phyloP scores from a whole-genome alignment of 305 asterid genomes.

The Fraxinus velutina region DNA sequence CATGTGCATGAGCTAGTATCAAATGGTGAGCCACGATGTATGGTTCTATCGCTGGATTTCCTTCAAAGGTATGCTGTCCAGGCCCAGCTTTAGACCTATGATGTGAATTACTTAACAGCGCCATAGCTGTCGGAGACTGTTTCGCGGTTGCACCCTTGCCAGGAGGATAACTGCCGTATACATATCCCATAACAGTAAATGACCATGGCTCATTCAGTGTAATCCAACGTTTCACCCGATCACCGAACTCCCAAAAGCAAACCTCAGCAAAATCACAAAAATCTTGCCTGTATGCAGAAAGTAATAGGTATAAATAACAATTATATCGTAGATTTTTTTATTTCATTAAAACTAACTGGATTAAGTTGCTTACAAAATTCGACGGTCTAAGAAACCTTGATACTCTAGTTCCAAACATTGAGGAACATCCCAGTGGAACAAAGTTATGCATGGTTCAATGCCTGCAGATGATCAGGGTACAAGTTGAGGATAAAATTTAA shows the following conservation, averaged over 20 bases:
- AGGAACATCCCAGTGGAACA: constrained; percentile 48
- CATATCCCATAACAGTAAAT: constrained; percentile 39
- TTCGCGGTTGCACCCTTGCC: constrained; percentile 29
- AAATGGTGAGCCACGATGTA: constrained; percentile 46
- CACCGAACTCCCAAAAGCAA: constrained; percentile 52
- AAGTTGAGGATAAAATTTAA: not conserved
- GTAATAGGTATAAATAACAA: not conserved
- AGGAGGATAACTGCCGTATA: constrained; percentile 38
- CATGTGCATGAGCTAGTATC: constrained; percentile 46
- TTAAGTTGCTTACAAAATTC: constrained; percentile 26
- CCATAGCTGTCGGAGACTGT: not conserved
- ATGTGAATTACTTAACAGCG: not conserved
- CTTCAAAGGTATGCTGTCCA: constrained; percentile 1
- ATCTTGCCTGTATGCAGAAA: constrained; percentile 21
- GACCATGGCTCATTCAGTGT: constrained; percentile 58
- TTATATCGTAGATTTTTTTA: too few species aligned
- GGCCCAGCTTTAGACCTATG: constrained; percentile 12
- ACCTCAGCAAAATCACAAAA: constrained; percentile 42
- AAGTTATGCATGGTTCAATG: constrained; percentile 31
- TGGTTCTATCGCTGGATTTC: constrained; percentile 42
- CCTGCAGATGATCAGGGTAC: constrained; percentile 11
- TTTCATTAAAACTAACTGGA: not conserved
- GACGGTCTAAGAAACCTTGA: constrained; percentile 30
- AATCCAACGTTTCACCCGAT: constrained; percentile 50
- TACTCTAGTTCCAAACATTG: constrained; percentile 33